phyloP scores from a whole-genome alignment of 352 stramenopile genomes.

The Pythium phragmiticola region DNA sequence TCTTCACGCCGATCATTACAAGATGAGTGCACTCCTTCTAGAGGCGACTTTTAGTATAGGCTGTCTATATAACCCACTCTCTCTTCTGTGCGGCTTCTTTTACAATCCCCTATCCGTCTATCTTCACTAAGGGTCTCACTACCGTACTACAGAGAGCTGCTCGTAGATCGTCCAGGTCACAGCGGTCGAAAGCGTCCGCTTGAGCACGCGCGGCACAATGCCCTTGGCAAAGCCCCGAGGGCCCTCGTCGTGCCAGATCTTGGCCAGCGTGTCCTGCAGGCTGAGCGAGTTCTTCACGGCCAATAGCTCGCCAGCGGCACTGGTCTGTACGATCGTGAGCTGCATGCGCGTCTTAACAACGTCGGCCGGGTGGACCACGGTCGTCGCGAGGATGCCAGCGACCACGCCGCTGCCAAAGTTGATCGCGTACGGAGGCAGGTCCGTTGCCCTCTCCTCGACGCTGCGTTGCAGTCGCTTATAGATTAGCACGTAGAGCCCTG shows the following conservation, averaged over 20 bases:
- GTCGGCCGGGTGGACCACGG: constrained; percentile 83
- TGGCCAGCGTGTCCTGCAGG: constrained; percentile 62
- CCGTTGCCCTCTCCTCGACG: constrained; percentile 40
- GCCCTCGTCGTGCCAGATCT: constrained; percentile 93
- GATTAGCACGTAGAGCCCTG: constrained; percentile 83
- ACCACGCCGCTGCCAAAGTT: constrained; percentile 82
- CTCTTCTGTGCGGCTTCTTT: neutral
- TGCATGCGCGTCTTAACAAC: constrained; percentile 91
- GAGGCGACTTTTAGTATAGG: neutral
- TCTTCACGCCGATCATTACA: constrained; percentile 87
- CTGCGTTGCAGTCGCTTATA: constrained; percentile 71
- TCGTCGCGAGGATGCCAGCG: constrained; percentile 72
- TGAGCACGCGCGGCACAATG: constrained; percentile 92
- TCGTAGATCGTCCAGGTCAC: constrained; percentile 99
- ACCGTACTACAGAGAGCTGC: constrained; percentile 64
- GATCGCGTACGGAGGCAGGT: constrained; percentile 54
- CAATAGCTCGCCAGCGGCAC: constrained; percentile 27
- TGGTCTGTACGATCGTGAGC: constrained; percentile 58
- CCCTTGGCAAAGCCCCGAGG: constrained; percentile 92
- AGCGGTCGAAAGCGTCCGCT: constrained; percentile 97
- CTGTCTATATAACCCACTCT: neutral
- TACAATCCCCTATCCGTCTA: constrained; percentile 4
- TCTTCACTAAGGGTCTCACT: constrained; percentile 10
- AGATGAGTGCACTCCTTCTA: constrained; percentile 37
- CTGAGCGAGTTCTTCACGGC: constrained; percentile 57